Conservation (phyloP, 2,329 filamentous ascomycete genomes). For the Thielaviopsis ethacetica region DNA sequence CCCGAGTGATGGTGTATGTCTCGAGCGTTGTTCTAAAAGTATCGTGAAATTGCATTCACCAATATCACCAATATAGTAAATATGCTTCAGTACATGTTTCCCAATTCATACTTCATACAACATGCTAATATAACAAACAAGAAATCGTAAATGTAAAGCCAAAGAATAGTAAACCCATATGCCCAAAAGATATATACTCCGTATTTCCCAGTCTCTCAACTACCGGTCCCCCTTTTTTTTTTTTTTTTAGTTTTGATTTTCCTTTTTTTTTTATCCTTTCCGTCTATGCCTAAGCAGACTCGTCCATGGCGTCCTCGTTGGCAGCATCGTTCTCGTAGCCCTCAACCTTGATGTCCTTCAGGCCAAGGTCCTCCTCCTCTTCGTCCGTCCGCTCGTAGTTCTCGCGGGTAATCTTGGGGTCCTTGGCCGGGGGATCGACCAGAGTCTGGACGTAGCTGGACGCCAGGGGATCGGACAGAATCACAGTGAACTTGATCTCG, state of each 20-base stretch:
- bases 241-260: no score
- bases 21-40: neutral
- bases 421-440: conserved; percentile 50
- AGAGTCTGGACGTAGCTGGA: conserved; percentile 90
- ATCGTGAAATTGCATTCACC: neutral
- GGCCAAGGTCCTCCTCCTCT: conserved; percentile 83
- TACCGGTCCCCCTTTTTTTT: neutral
- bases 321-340: conserved; percentile 50
- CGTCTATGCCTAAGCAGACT: conserved; percentile 2
- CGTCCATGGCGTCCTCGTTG: conserved; percentile 14
- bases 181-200: neutral
- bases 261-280: neutral
- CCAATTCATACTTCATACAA: neutral
- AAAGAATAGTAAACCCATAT: neutral
- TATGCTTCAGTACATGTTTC: neutral
- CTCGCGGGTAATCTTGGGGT: conserved; percentile 66
- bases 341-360: conserved; percentile 86
- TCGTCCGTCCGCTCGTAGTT: conserved; percentile 78
- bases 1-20: neutral
- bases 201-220: neutral
- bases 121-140: conserved; percentile 2
- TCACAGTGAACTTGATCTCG: conserved; percentile 62
- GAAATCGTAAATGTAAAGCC: neutral
- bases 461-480: conserved; percentile 76
- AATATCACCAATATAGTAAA: neutral